A percentile compares a stretch with the other conserved stretches of the same genome.
Evolutionary conservation across 108 stramenopile genomes (phyloP).

Genomic region (Parietichytrium sp.): DNA sequence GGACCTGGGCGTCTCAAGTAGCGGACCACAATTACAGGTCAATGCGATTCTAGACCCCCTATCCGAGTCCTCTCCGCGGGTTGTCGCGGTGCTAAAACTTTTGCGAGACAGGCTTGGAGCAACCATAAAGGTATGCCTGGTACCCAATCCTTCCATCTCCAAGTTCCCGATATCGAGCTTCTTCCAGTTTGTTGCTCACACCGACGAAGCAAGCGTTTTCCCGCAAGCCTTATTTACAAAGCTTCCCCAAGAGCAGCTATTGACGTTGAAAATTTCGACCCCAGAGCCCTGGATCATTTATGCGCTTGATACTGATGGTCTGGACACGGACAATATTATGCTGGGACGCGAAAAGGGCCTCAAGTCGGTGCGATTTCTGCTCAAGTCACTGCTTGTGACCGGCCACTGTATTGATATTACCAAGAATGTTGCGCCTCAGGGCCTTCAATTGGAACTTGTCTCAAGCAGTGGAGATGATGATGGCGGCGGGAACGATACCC

Average conservation of each 20-base stretch:
- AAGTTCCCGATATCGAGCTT: constrained; percentile 81
- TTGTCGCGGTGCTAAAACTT: constrained; percentile 70
- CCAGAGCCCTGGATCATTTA: constrained; percentile 95
- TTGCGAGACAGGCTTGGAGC: constrained; percentile 76
- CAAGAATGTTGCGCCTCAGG: constrained; percentile 74
- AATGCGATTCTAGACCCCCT: constrained; percentile 81
- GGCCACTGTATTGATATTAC: constrained; percentile 86
- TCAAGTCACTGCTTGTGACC: constrained; percentile 79
- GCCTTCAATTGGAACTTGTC: constrained; percentile 79
- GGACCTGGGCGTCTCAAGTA: too few species aligned
- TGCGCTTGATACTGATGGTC: constrained; percentile 65
- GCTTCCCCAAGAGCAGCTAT: constrained; percentile 75
- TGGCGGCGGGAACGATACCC: too few species aligned
- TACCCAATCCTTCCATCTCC: constrained; percentile 64
- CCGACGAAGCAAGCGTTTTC: neutral
- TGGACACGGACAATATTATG: constrained; percentile 92
- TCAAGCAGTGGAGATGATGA: too few species aligned
- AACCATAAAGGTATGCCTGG: constrained; percentile 66
- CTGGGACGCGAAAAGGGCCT: constrained; percentile 63
- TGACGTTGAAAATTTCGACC: constrained; percentile 90
- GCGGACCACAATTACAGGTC: too few species aligned
- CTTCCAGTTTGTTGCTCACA: constrained; percentile 78
- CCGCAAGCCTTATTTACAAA: constrained; percentile 69
- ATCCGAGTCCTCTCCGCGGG: constrained; percentile 79
- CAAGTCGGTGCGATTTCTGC: constrained; percentile 63